A percentile compares a stretch with the other conserved stretches of the same genome.
Conservation (phyloP, 2,329 filamentous ascomycete species). For the Phyllosticta citribraziliensis region DNA sequence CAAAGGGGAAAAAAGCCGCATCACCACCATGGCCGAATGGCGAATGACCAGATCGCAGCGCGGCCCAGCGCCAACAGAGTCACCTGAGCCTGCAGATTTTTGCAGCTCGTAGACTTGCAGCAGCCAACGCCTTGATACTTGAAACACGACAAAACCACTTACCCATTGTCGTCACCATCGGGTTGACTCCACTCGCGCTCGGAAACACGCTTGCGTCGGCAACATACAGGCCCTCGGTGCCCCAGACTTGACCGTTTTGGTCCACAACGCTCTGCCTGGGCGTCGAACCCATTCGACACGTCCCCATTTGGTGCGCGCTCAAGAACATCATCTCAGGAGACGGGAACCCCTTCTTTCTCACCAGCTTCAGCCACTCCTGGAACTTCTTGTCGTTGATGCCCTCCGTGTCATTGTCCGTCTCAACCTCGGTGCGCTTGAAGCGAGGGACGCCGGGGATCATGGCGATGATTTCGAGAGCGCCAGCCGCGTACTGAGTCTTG, state of each 20-base stretch:
- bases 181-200: constrained; percentile 68
- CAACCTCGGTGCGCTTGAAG: constrained; percentile 36
- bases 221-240: constrained; percentile 54
- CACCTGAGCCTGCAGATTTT: background rate
- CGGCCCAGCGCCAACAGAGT: background rate
- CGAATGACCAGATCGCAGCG: background rate
- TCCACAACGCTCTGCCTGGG: constrained; percentile 36
- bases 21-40: too few species aligned
- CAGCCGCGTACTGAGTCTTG: constrained; percentile 68
- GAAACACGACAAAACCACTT: background rate
- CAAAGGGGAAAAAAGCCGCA: background rate
- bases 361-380: constrained; percentile 47
- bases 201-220: constrained; percentile 69
- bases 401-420: constrained; percentile 18
- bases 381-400: constrained; percentile 53
- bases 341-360: constrained; percentile 42
- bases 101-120: background rate
- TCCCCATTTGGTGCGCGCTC: constrained; percentile 76
- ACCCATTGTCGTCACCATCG: constrained; percentile 67
- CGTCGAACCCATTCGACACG: constrained; percentile 57
- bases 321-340: constrained; percentile 45
- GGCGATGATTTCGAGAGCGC: constrained; percentile 70
- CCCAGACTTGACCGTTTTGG: constrained; percentile 48
- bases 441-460: constrained; percentile 52
- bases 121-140: constrained; percentile 42